These are phyloP conservation scores for Smittium mucronatum DNA, from an alignment of 371 early-diverging fungal species.

Conservation along the genomic window DNA sequence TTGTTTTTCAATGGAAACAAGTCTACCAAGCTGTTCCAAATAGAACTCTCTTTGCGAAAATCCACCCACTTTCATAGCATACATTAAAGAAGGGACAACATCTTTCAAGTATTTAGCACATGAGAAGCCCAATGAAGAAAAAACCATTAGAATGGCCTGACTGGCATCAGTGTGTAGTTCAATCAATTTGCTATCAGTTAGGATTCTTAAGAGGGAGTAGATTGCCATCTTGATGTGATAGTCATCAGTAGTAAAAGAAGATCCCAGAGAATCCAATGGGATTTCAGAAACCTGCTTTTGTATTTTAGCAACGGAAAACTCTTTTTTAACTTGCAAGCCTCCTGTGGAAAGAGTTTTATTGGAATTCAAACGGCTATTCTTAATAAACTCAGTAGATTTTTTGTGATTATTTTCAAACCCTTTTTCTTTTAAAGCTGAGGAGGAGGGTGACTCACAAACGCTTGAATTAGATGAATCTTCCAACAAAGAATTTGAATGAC, in stretches of 20 bases:
- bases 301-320: neutral
- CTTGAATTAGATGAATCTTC: neutral
- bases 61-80: conserved; percentile 41
- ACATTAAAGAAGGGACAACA: conserved; percentile 28
- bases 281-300: conserved; percentile 20
- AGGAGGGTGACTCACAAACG: neutral
- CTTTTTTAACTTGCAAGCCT: neutral
- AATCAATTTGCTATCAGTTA: conserved; percentile 67
- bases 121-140: conserved; percentile 66
- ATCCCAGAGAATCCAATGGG: conserved; percentile 17
- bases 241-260: conserved; percentile 45
- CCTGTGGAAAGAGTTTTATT: neutral
- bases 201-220: conserved; percentile 76
- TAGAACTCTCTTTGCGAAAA: conserved; percentile 42
- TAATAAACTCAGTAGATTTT: neutral
- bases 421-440: neutral
- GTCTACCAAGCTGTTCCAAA: conserved; percentile 42
- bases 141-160: conserved; percentile 86
- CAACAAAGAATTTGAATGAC: neutral
- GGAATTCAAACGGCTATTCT: neutral
- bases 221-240: conserved; percentile 84
- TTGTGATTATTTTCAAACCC: neutral
- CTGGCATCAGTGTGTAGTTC: conserved; percentile 77
- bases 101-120: conserved; percentile 45
- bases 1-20: conserved; percentile 45